phyloP scores from a whole-genome alignment of 768 basidiomycete genomes.

The Crucibulum laeve region DNA sequence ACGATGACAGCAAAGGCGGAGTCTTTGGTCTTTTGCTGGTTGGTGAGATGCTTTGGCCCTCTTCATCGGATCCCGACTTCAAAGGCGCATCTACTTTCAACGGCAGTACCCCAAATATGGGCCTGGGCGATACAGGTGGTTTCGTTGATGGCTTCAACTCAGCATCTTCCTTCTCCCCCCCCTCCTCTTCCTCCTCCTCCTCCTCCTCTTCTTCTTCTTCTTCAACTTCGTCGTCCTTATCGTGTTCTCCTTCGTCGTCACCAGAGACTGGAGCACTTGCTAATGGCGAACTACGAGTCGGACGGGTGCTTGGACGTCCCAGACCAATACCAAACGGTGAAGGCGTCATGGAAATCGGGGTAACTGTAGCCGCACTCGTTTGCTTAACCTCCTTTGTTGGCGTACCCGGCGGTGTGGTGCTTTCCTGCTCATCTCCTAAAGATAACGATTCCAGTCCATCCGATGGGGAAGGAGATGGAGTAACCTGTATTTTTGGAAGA shows the following conservation, averaged over 20 bases:
- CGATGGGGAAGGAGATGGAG: constrained; percentile 27
- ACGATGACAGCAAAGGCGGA: constrained; percentile 38
- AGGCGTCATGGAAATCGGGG: constrained; percentile 21
- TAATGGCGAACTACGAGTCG: constrained; percentile 73
- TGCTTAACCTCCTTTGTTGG: constrained; percentile 40
- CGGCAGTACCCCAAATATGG: constrained; percentile 26
- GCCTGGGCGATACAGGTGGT: constrained; percentile 35
- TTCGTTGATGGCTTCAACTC: constrained; percentile 17
- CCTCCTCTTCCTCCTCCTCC: no score
- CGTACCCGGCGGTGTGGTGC: constrained; percentile 65
- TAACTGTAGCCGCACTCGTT: constrained; percentile 23
- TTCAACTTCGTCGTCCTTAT: constrained; percentile 9
- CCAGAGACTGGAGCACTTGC: constrained; percentile 48
- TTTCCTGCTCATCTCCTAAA: constrained; percentile 34
- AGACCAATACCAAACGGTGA: constrained; percentile 40
- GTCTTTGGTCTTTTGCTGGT: constrained; percentile 39
- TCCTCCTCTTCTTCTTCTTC: constrained; percentile 5
- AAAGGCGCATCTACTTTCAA: constrained; percentile 18
- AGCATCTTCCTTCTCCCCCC: not conserved
- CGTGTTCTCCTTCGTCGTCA: constrained; percentile 40
- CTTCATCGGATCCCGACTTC: constrained; percentile 11
- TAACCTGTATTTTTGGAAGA: constrained; percentile 36
- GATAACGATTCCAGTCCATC: constrained; percentile 18
- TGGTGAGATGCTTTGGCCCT: constrained; percentile 11
- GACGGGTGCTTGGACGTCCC: constrained; percentile 60